Evolutionary conservation across 1,139 yeast genomes (phyloP), one percentile per base, ranked within the genome.

Genomic region (Geotrichum citri-aurantii): DNA sequence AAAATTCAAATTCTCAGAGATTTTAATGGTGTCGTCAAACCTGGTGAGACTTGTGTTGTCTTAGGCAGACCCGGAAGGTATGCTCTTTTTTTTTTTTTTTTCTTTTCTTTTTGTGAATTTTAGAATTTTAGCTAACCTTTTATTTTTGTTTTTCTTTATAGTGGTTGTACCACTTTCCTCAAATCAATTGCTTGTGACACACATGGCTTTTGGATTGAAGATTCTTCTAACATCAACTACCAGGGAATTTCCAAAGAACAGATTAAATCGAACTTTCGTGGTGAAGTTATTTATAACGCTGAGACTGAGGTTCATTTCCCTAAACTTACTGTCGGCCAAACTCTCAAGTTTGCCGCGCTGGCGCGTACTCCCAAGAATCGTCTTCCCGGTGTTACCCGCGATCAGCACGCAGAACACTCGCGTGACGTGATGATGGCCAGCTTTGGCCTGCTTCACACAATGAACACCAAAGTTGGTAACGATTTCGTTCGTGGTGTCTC

Each of bases 401-500:
- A 79, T 53, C 76, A 76, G 23, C 84, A 81, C 70, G 86, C 89
- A 14, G 71, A 74, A 48, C 85, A 84, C 68, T 73, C 84, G 76
- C 78, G 90, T 2, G 82, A 82, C 47, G 86, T 86, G 26, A 78
- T 79, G 61, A 84, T 85, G 88, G 88, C 91, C 27, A 83, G 85
- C 26, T 86, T 81, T 68, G 92, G 92, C 65, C 75, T 86, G 55
- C 73, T 79, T 47, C 90, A 85, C 66, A 84, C 88, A 14, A 77
- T 79, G 61, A 78, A 84, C 68, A 85, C 91, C 37, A 79, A 80
- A 64, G 91, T 86, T 37, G 92, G 92, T 58, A 79, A 82, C 68
- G 89, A 86, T 66, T 81, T 79, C 59, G 80, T 86, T 51, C 80
- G 92, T 67, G 95, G 95, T 73, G 88, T 87, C 40, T 85, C 92